Evolutionary conservation across 2,329 filamentous ascomycete genomes (phyloP), one percentile per base, ranked within the genome.

Genomic region (Dactylellina parvicollis): DNA sequence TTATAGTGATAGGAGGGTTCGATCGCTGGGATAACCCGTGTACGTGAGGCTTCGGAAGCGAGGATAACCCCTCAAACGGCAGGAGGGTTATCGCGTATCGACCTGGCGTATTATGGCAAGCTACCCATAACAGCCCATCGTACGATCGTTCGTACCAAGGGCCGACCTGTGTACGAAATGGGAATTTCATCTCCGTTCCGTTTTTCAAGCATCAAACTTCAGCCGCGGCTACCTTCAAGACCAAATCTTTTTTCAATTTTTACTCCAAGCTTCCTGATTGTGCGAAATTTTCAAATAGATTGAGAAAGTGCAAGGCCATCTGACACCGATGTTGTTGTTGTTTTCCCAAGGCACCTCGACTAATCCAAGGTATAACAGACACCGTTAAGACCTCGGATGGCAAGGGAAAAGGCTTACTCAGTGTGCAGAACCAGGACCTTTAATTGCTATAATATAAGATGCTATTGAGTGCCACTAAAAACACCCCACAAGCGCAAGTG

Each of bases 361-460:
- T 38, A 28, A 47, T 7, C 56, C n/a, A 57, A 46, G 67, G 50
- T 72, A 64, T 59, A 72, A 28, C 42, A 56, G 20, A 59, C 42
- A 60, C 44, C 26, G 28, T 59, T 64, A 70, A 70, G 56, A 42
- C 26, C 30, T 70, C 18, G 40, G 47, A 49, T 47, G 44, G 28
- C 59, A 59, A 72, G 57, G 66, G n/a, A 28, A 40, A 50, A 59
- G 59, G 67, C 67, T 64, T 59, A 65, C 67, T 46, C 28, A 26
- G 54, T 26, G 38, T 18, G 49, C 44, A 50, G 55, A 38, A 40
- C 56, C 44, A 50, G 55, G 46, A 40, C 18, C 34, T 72, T 72
- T 72, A 72, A 72, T 72, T 72, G 52, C 67, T 64, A 72, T 72
- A 72, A 65, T 65, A 72, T 72, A 72, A 60, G 52, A 46, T 34